Evolutionary conservation across 345 rosid genomes (phyloP).

Genomic region (Excoecaria cochinchinensis): DNA sequence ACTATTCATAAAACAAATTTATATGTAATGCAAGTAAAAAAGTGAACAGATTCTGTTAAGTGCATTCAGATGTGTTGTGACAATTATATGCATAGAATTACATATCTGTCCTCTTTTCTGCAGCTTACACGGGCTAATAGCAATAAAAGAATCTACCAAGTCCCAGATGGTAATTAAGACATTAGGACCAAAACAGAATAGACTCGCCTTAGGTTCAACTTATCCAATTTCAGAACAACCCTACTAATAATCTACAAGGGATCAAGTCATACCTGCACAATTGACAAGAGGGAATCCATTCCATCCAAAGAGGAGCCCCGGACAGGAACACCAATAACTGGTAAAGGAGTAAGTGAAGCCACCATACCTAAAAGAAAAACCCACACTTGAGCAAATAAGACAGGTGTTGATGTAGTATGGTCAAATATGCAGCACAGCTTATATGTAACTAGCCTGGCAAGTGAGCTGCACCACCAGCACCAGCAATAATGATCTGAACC

Average conservation of each 20-base stretch:
- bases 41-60: not conserved
- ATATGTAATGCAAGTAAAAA: not conserved
- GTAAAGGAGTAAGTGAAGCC: conserved; percentile 88
- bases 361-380: conserved; percentile 70
- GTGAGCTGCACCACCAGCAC: conserved; percentile 99
- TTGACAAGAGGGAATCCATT: conserved; percentile 87
- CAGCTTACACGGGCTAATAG: not conserved
- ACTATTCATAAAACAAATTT: not conserved
- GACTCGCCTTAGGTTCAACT: not conserved
- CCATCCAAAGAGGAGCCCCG: conserved; percentile 85
- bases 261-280: conserved; percentile 68
- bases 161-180: not conserved
- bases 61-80: not conserved
- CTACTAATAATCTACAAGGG: not conserved
- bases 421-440: not conserved
- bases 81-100: too few relatives aligned
- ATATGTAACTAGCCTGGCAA: conserved; percentile 60
- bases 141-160: not conserved
- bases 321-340: conserved; percentile 90
- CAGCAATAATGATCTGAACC: conserved; percentile 80
- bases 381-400: not conserved
- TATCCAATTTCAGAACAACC: not conserved
- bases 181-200: not conserved
- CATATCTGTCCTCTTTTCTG: not conserved
- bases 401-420: not conserved